Conservation (phyloP, 2,329 filamentous ascomycete genomes). For the Biscogniauxia sp. region DNA sequence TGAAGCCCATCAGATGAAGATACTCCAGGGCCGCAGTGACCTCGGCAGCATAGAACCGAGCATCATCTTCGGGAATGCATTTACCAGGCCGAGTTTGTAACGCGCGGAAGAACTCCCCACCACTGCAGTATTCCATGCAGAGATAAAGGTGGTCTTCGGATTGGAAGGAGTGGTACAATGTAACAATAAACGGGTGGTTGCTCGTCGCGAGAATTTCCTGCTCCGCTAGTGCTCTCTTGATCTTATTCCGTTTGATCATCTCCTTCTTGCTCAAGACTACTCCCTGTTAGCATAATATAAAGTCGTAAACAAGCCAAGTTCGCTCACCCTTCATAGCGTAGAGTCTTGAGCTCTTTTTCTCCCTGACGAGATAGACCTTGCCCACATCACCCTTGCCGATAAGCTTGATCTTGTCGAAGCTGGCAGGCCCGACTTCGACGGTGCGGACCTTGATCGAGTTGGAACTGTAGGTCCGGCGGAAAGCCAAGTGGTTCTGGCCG, state of each 20-base stretch:
- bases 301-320: neutral
- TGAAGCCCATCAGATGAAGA: constrained; percentile 97
- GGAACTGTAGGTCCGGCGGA: constrained; percentile 94
- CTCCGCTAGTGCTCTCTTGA: constrained; percentile 95
- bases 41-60: constrained; percentile 94
- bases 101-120: constrained; percentile 96
- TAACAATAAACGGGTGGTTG: constrained; percentile 99
- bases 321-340: constrained; percentile 96
- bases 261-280: constrained; percentile 98
- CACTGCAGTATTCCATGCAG: constrained; percentile 99
- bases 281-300: constrained; percentile 33
- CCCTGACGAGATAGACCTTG: constrained; percentile 94
- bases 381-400: constrained; percentile 98
- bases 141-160: constrained; percentile 97
- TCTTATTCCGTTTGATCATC: constrained; percentile 99
- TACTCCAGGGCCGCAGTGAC: constrained; percentile 96
- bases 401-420: constrained; percentile 99
- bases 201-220: constrained; percentile 97
- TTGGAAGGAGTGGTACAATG: constrained; percentile 97
- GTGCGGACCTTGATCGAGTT: constrained; percentile 99
- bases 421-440: constrained; percentile 91
- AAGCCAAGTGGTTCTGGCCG: constrained; percentile 68
- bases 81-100: constrained; percentile 95
- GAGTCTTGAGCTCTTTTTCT: constrained; percentile 93
- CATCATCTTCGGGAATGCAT: constrained; percentile 94